These are phyloP conservation scores for Letharia columbiana DNA, from an alignment of 495 filamentous ascomycete species.

Conservation along the genomic window DNA sequence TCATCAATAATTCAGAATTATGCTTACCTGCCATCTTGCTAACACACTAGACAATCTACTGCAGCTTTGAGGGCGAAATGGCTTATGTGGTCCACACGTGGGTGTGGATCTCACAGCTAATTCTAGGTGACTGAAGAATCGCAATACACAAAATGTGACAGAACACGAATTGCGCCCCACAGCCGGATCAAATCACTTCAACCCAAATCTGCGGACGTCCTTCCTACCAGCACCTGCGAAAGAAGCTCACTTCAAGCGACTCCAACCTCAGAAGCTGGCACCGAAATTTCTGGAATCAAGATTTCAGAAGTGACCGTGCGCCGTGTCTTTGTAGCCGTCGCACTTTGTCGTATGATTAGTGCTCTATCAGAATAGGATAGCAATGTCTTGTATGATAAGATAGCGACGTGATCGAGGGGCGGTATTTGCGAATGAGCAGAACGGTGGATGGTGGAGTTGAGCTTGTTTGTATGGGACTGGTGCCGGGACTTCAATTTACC, in stretches of 20 bases:
- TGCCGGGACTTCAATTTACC: not conserved
- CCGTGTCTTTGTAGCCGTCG: constrained; percentile 3
- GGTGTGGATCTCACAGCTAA: constrained; percentile 21
- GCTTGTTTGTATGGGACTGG: constrained; percentile 2
- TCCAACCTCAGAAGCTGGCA: constrained; percentile 6
- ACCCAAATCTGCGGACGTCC: constrained; percentile 13
- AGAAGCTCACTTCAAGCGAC: constrained; percentile 13
- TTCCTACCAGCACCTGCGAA: constrained; percentile 10
- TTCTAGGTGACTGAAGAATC: constrained; percentile 18
- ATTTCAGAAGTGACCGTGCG: constrained; percentile 4
- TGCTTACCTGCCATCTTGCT: constrained; percentile 24
- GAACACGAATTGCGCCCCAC: constrained; percentile 18
- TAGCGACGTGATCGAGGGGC: not conserved
- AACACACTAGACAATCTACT: constrained; percentile 19
- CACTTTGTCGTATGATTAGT: not conserved
- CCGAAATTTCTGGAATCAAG: not conserved
- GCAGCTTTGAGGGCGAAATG: constrained; percentile 14
- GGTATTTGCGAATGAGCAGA: constrained; percentile 3
- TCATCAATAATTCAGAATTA: constrained; percentile 10
- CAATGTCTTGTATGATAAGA: not conserved
- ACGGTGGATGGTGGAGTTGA: constrained; percentile 6
- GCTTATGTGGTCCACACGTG: constrained; percentile 19
- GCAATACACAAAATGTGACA: constrained; percentile 19
- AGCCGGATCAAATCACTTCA: constrained; percentile 20
- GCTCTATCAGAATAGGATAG: not conserved